phyloP scores from a whole-genome alignment of 208 protist genomes.

The Wallacemonas sp. region DNA sequence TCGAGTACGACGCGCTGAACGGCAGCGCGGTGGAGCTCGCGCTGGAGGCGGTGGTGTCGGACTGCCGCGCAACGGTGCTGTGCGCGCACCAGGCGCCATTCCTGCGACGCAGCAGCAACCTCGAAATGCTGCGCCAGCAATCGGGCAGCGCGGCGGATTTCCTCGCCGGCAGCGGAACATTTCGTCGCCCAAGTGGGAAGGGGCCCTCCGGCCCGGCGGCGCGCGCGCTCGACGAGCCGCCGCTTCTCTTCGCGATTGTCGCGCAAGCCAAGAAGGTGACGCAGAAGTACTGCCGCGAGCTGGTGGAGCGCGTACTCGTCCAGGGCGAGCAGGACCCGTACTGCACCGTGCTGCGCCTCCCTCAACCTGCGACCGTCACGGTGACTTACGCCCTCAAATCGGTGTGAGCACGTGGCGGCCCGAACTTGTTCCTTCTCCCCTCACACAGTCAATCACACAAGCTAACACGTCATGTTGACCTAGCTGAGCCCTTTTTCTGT shows the following conservation, averaged over 20 bases:
- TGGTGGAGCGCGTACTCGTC: slow-evolving; percentile 41
- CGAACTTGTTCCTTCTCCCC: no score
- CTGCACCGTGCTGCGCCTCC: slow-evolving; percentile 32
- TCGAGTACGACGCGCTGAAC: slow-evolving; percentile 43
- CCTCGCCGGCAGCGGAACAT: neutral
- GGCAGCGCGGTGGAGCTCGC: slow-evolving; percentile 33
- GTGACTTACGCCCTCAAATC: slow-evolving; percentile 24
- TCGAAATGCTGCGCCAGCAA: neutral
- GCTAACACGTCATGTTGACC: no score
- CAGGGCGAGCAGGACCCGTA: slow-evolving; percentile 47
- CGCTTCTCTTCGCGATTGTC: slow-evolving; percentile 34
- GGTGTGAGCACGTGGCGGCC: neutral
- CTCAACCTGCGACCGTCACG: slow-evolving; percentile 16
- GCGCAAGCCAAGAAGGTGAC: slow-evolving; percentile 54
- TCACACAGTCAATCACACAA: neutral
- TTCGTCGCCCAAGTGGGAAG: no score
- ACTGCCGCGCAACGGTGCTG: slow-evolving; percentile 56
- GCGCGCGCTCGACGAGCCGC: no score
- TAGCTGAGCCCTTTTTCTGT: no score
- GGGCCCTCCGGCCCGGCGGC: no score
- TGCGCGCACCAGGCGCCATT: slow-evolving; percentile 1
- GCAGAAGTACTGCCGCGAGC: slow-evolving; percentile 39
- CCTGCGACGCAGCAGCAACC: slow-evolving; percentile 6
- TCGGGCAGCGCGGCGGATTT: slow-evolving; percentile 1
- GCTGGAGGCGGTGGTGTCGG: slow-evolving; percentile 52